phyloP scores from a whole-genome alignment of 306 rosid species.

The Cercis canadensis region DNA sequence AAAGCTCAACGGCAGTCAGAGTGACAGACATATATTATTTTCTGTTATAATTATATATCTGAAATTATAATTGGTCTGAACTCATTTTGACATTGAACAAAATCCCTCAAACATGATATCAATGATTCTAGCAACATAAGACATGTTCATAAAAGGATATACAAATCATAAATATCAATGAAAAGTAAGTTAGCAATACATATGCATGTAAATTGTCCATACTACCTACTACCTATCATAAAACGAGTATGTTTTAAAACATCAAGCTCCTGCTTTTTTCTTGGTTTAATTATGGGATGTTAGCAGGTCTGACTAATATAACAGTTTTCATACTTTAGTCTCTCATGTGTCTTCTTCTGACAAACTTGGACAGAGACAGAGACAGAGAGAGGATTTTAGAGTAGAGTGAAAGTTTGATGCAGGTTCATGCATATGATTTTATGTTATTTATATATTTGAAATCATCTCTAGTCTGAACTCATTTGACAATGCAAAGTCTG shows the following conservation, averaged over 20 bases:
- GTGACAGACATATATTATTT: too few relatives aligned
- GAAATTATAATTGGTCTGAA: too few relatives aligned
- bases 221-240: neutral
- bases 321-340: neutral
- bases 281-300: neutral
- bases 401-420: neutral
- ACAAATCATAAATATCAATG: too few relatives aligned
- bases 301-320: neutral
- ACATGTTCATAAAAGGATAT: too few relatives aligned
- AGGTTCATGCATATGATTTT: neutral
- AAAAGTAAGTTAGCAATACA: neutral
- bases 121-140: too few relatives aligned
- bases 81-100: too few relatives aligned
- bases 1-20: too few relatives aligned
- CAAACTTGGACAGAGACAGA: neutral
- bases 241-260: neutral
- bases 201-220: neutral
- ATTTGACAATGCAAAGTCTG: constrained; percentile 20
- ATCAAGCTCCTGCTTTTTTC: neutral
- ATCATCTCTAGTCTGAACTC: neutral
- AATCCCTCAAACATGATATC: too few relatives aligned
- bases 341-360: neutral
- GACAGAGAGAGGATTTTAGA: neutral
- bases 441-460: constrained; percentile 8
- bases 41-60: too few relatives aligned